phyloP scores from a whole-genome alignment of 2,329 filamentous ascomycete species.

The Lomentospora prolificans region DNA sequence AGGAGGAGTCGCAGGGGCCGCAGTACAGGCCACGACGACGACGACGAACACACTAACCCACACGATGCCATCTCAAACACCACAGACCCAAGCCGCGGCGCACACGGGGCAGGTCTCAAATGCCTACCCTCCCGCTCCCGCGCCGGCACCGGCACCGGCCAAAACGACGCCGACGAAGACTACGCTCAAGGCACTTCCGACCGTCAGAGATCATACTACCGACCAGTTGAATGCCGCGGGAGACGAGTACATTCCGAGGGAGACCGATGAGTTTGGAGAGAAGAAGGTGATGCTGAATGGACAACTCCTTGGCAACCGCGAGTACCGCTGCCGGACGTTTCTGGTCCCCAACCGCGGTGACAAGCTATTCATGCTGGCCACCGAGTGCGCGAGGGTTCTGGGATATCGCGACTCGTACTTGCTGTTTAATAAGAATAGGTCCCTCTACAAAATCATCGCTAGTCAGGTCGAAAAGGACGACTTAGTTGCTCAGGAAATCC shows the following conservation, averaged over 20 bases:
- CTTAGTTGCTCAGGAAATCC: conserved; percentile 84
- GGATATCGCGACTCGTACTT: conserved; percentile 97
- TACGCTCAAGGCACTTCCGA: conserved; percentile 87
- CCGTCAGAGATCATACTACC: conserved; percentile 92
- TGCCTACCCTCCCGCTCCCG: conserved; percentile 24
- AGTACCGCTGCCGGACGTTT: conserved; percentile 91
- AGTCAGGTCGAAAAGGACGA: conserved; percentile 95
- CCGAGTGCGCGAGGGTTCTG: conserved; percentile 87
- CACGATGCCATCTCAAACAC: conserved; percentile 39
- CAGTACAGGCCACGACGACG: conserved; percentile 33
- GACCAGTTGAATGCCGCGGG: conserved; percentile 83
- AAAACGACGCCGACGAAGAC: conserved; percentile 75
- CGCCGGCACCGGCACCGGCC: conserved; percentile 24
- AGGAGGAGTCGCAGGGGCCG: conserved; percentile 44
- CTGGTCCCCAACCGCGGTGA: conserved; percentile 81
- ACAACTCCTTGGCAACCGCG: conserved; percentile 68
- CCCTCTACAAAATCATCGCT: conserved; percentile 94
- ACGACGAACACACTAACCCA: conserved; percentile 22
- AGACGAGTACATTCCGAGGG: conserved; percentile 90
- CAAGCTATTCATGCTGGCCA: conserved; percentile 97
- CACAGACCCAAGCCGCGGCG: conserved; percentile 39
- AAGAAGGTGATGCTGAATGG: conserved; percentile 84
- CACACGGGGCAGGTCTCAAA: conserved; percentile 32
- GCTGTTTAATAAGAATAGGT: conserved; percentile 96
- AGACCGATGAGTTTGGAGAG: conserved; percentile 87